Base-by-base conservation (phyloP, 2,329 filamentous ascomycete genomes). In the Penicillium occitanis region DNA sequence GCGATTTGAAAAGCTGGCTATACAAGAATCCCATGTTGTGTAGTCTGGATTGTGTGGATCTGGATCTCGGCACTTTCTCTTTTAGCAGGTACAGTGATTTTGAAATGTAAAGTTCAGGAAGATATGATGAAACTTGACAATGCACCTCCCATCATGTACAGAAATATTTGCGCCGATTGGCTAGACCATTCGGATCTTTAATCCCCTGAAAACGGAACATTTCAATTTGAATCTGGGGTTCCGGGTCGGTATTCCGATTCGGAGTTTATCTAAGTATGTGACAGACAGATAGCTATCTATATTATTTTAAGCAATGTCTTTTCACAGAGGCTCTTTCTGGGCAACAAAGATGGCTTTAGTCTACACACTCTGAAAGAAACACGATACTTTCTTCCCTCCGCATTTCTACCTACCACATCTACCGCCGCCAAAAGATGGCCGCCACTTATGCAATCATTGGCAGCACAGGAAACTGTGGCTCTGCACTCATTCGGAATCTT, bases 381-480 rank as follows among this genome's bases (percentile, higher is more conserved):
- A 44, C 42, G 17, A 44, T n/a, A 44, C 17, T 44, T n/a, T 44
- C 42, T 17, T 44, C 42, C 42, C 6, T n/a, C 42, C 19, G 42
- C 42, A n/a, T 44, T 44, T 44, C 14, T 2, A 44, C 17, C 42
- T 25, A 44, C 42, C 2, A 19, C 42, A 44, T 25, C 25, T 25
- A 25, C 25, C 25, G 25, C 25, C 25, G 25, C 25, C 25, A 25
- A 4, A 48, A 48, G 19, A 48, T 48, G 44, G 44, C 44, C 44
- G 19, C 19, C 3, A 76, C 68, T 14, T 82, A 80, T 68, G 80
- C 80, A 5, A 69, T 82, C 11, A 69, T 82, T 1, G 80, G 80
- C 7, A 67, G 71, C 22, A 84, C 81, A 0, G 83, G 82, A 7
- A 83, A 81, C 67, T 78, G 75, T 48, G 83, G 82, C 63, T 73